Evolutionary conservation across 306 rosid species (phyloP).

Genomic region (Elaeagnus macrophylla): DNA sequence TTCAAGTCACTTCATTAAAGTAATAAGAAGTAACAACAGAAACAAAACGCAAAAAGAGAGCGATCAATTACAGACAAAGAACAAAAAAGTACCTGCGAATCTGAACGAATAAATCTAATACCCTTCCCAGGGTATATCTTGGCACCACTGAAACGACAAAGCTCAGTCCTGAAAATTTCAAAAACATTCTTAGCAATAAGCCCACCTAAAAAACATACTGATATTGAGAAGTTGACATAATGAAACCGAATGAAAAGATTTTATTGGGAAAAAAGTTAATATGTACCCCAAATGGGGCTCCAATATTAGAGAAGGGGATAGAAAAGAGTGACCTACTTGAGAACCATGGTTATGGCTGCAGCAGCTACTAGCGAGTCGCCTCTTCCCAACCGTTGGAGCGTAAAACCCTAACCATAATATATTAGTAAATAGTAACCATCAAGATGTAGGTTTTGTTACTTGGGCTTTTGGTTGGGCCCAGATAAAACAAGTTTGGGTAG

Average conservation of each 20-base stretch:
- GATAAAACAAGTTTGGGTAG: too few relatives aligned
- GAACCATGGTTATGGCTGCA: conserved; percentile 21
- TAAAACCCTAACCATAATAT: conserved; percentile 15
- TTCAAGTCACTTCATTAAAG: neutral
- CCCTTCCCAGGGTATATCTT: conserved; percentile 89
- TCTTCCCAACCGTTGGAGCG: neutral
- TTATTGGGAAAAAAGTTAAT: neutral
- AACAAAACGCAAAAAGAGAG: neutral
- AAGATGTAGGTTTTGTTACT: too few relatives aligned
- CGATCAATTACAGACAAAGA: neutral
- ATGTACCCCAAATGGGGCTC: neutral
- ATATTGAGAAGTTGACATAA: too few relatives aligned
- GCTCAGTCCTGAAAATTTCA: conserved; percentile 48
- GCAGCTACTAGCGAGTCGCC: conserved; percentile 6
- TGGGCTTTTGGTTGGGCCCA: too few relatives aligned
- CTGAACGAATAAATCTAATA: conserved; percentile 67
- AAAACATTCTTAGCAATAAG: neutral
- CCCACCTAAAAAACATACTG: neutral
- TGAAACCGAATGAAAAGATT: neutral
- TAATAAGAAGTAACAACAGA: neutral
- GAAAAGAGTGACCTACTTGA: conserved; percentile 18
- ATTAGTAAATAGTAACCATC: too few relatives aligned
- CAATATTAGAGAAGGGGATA: neutral
- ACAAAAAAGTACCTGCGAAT: conserved; percentile 55
- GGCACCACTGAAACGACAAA: conserved; percentile 82